Base-by-base conservation (phyloP, 2,329 filamentous ascomycete species). In the Diaporthe citrichinensis region DNA sequence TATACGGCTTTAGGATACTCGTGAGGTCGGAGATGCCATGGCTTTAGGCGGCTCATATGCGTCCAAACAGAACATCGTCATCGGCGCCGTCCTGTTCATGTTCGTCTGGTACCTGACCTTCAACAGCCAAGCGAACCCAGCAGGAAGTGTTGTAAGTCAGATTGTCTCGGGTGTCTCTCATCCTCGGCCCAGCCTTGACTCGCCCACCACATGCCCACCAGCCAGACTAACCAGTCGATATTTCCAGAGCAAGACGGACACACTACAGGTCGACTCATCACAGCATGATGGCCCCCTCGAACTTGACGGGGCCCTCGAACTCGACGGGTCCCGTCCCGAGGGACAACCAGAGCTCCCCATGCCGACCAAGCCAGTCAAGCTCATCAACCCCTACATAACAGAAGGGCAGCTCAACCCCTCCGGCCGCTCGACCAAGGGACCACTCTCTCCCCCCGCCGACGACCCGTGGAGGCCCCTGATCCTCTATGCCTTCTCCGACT, bases 401-500 rank as follows among this genome's bases (percentile, higher is more conserved):
- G 73, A 77, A 49, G 73, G 68, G 46, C 75, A 77, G 31, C 75
- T 77, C 46, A 77, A 77, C 69, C 75, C 75, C 39, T 75, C 73
- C 4, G 75, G 75, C 55, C 75, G 75, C 25, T 17, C 46, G 5
- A 44, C 74, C 57, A 74, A 75, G 41, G 75, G 75, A 8, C 75
- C 75, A n/a, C 74, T 77, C 25, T 76, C 76, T 5, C 74, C 76
- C 3, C 76, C 76, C 3, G 74, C 65, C 58, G 76, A 76, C 76
- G 76, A 77, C 71, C 65, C 74, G 49, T 76, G 74, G 74, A 74
- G 76, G 9, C 80, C 80, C 3, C 78, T 85, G 34, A 80, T 85
- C 55, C 77, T 84, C 3, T 85, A 85, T 65, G 82, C 81, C 58
- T 85, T 82, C 77, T 79, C 81, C 39, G 84, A 86, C 74, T 82